Base-by-base conservation (phyloP, 139 green algal species). In the Chlorella sorokiniana region DNA sequence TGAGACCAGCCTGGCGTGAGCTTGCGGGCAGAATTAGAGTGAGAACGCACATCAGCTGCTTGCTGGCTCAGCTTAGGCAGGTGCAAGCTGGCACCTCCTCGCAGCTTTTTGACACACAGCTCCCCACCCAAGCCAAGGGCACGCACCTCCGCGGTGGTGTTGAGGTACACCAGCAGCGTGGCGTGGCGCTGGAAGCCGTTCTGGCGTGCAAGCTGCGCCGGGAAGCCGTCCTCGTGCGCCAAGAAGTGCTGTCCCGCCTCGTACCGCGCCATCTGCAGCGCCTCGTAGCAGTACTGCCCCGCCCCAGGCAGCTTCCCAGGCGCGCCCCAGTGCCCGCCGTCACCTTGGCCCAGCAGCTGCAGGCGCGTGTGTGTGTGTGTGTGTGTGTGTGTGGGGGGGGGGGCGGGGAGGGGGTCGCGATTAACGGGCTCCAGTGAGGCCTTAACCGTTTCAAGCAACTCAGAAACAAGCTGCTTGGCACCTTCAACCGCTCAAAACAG, bases 121-220 rank as follows among this genome's bases (percentile, higher is more conserved):
- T n/a, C n/a, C n/a, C n/a, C n/a, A n/a, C n/a, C n/a, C n/a, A n/a
- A n/a, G n/a, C n/a, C n/a, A n/a, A n/a, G n/a, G 33, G 38, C 2
- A 23, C 73, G 4, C 27, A 54, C 73, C 73, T 69, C 31, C 4
- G 42, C 16, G 8, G 45, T 40, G 14, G 40, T 48, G 56, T 81
- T 81, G 41, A 81, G 75, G n/a, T 96, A 96, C 10, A 94, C 41
- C 54, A 96, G 88, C 81, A 96, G 72, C 10, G 93, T 96, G 79
- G 90, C 93, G 18, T 85, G 79, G 7, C 93, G 86, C 82, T 96
- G 88, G 85, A 93, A 96, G 62, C 90, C 88, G 82, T 96, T 95
- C 37, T 84, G 41, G 0, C 23, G 72, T 22, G 86, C 92, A 73
- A 94, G 65, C 9, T 78, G 23, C 8, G 42, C 22, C 3, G 92